Evolutionary conservation across 306 rosid genomes (phyloP), one percentile per base, ranked within the genome.

Genomic region (Lagenaria siceraria): DNA sequence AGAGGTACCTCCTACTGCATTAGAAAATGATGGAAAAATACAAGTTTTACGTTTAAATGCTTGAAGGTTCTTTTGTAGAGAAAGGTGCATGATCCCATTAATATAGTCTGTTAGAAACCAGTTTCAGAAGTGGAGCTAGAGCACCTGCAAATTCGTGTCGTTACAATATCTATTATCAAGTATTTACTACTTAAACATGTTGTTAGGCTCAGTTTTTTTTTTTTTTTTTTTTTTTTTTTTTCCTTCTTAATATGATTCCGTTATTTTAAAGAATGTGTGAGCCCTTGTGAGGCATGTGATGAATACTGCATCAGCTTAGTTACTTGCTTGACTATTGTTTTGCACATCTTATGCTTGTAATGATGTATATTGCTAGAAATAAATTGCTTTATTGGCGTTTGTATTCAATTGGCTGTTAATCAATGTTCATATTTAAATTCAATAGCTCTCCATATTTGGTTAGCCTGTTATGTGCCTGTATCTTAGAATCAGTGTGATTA

Each of bases 11-110:
- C 36, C 40, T 46, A 24, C 56, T 69, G 75, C 75, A 69, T 69
- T 14, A 70, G 58, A 70, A 46, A 70, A 46, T 29, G 11, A 24
- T 70, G 55, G 55, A 51, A 51, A n/a, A 6, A 17, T 18, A 51
- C n/a, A 51, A 51, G 55, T n/a, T 51, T 51, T 17, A 51, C 55
- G 5, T 51, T 51, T 51, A 51, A 15, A 51, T 18, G 49, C 71
- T 63, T 63, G 55, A 70, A 69, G 75, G 51, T 40, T 48, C 54
- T n/a, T 69, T 69, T 22, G 75, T 69, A 69, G 54, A 46, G 75
- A 56, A 70, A 24, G 75, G 14, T 70, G 75, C 56, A 18, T 14
- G 21, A 43, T 43, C 75, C 38, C 21, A 9, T 70, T 46, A 70
- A 42, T 46, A 46, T 27, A 48, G 42, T 71, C 42, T 71, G 43